Base-by-base conservation (phyloP, 192 early-diverging fungal genomes). In the Coemansia sp. region DNA sequence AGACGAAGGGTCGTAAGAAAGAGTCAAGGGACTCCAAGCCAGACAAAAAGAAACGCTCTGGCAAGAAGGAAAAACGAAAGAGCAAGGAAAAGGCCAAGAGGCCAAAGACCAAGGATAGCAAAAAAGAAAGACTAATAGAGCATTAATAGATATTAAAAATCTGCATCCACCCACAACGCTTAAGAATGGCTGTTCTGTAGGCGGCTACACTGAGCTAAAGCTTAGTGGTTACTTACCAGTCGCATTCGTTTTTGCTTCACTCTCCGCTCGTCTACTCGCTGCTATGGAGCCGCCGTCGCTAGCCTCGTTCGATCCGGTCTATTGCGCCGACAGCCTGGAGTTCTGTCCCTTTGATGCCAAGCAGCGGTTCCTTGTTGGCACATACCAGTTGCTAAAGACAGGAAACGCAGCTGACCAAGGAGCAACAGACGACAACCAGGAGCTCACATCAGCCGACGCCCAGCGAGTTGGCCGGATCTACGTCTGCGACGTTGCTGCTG, bases 321-420 rank as follows among this genome's bases (percentile, higher is more conserved):
- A 87, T 65, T 88, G 88, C 57, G 86, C 91, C 2, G 91, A 91
- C 75, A 86, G 87, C 7, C 72, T 87, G 0, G 90, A 92, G 84
- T 92, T 91, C 59, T 87, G 75, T 66, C 90, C 90, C 2, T 87
- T 85, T 26, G 51, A 58, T 16, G 71, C 72, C 20, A 58, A 79
- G 56, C 60, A 85, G 18, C 81, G 85, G 39, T 74, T 91, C 18
- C 83, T 84, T 10, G 86, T 89, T 55, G 91, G 91, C 7, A 92
- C 91, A 0, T 92, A 92, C 63, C 86, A 92, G 69, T 71, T 92
- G 69, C 24, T 76, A 14, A 62, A 73, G 16, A 28, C 50, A 0
- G 61, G 42, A 2, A 40, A 50, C 3, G 58, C 73, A 55, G 46
- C 33, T 34, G 11, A 16, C 23, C 66, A 21, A n/a, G 26, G 26